Evolutionary conservation across 768 basidiomycete species (phyloP).

Genomic region (Phallus indusiatus): DNA sequence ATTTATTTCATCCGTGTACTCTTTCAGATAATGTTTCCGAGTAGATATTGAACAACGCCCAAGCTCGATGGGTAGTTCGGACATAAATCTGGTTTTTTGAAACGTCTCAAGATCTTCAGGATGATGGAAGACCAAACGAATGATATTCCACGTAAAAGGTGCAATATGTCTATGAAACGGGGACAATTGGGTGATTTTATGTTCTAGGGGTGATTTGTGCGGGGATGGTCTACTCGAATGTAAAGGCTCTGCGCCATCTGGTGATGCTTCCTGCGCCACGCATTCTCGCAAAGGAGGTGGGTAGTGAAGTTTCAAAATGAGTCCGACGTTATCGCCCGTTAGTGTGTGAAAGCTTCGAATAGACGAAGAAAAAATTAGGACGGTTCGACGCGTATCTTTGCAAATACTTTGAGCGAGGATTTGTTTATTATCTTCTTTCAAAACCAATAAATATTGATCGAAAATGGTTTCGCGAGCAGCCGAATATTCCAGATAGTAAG

Average conservation of each 20-base stretch:
- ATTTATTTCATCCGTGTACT: constrained; percentile 23
- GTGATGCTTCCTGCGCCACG: background rate
- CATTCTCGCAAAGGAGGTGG: background rate
- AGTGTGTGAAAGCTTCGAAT: constrained; percentile 23
- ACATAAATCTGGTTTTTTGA: constrained; percentile 28
- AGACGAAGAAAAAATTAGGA: constrained; percentile 22
- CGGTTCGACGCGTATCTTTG: background rate
- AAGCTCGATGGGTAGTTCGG: constrained; percentile 27
- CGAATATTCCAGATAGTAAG: background rate
- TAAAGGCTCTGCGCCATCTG: background rate
- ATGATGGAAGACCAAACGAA: constrained; percentile 40
- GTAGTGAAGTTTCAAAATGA: constrained; percentile 27
- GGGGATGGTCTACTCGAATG: background rate
- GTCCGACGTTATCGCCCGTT: constrained; percentile 28
- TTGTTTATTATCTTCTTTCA: background rate
- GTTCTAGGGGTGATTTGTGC: background rate
- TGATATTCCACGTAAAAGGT: constrained; percentile 41
- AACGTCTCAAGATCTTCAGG: constrained; percentile 19
- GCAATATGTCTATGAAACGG: constrained; percentile 32
- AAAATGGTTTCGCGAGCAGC: background rate
- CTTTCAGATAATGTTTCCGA: constrained; percentile 35
- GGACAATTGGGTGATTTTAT: constrained; percentile 3
- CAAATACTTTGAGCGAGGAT: background rate
- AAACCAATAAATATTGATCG: background rate
- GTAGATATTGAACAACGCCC: constrained; percentile 25